These are phyloP conservation scores for Penicillium digitatum DNA, from an alignment of 2,329 filamentous ascomycete genomes.

Conservation along the genomic window DNA sequence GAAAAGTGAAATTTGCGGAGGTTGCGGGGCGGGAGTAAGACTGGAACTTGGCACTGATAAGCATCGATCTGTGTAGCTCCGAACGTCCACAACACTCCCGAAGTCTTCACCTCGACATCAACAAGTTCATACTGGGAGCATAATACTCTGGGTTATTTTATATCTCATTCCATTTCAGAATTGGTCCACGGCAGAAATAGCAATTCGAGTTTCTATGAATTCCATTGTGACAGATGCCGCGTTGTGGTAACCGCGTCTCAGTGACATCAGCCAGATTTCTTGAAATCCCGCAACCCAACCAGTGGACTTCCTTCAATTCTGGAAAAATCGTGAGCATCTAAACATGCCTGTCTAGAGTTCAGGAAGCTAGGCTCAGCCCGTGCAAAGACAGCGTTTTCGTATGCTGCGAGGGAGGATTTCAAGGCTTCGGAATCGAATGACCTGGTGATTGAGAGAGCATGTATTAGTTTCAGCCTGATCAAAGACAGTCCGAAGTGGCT, in stretches of 20 bases:
- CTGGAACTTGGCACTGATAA: background rate
- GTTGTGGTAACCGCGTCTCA: background rate
- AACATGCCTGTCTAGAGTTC: slow-evolving; percentile 51
- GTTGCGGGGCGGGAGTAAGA: background rate
- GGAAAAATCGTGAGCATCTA: slow-evolving; percentile 53
- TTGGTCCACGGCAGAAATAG: background rate
- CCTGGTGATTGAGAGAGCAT: background rate
- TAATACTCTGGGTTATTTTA: no score
- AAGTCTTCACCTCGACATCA: background rate
- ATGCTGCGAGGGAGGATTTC: slow-evolving; percentile 26
- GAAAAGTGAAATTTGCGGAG: background rate
- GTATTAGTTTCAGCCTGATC: background rate
- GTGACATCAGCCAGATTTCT: background rate
- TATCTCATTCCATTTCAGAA: no score
- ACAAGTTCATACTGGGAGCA: background rate
- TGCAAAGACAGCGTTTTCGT: slow-evolving; percentile 45
- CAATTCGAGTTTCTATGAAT: background rate
- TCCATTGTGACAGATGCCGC: background rate
- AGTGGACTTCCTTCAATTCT: slow-evolving; percentile 42
- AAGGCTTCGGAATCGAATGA: slow-evolving; percentile 10
- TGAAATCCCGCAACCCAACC: slow-evolving; percentile 35
- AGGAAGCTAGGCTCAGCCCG: slow-evolving; percentile 48
- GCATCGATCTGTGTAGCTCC: background rate
- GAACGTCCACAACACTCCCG: background rate
- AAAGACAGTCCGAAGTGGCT: background rate